Base-by-base conservation (phyloP, 129 eudicot species). In the Smallanthus sonchifolius region DNA sequence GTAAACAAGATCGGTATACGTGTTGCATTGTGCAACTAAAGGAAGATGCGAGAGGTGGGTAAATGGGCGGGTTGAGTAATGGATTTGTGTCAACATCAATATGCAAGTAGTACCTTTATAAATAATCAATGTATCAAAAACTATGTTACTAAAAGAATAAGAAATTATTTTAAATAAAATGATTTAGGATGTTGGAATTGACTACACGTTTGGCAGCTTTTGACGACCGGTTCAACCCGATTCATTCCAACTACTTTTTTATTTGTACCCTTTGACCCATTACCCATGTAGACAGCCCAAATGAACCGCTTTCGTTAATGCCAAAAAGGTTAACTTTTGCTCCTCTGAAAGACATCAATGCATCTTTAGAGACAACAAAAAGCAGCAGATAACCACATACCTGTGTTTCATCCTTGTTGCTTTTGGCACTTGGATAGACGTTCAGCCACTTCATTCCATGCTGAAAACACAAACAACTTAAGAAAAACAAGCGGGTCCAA, bases 371-470 rank as follows among this genome's bases (percentile, higher is more conserved):
- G 52, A 68, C 59, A 16, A n/a, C 36, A 49, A 16, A 11, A 52
- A 70, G 8, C 20, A 42, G 24, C 51, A 67, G 36, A 17, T 35
- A 35, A 72, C 40, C 10, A n/a, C 61, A 16, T 35, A 17, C 48
- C 6, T 74, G 36, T 60, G 70, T 16, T 73, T 74, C 78, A 74
- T 55, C 78, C 78, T n/a, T 84, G 89, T 76, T 76, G 84, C 77
- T 59, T 88, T 60, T 83, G 95, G 83, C 97, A 91, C 74, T 76
- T 65, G 49, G 87, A 86, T 80, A 91, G 78, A 38, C 71, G 84
- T 70, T 82, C 84, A 8, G 51, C 76, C 45, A 87, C 91, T 69
- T 87, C 89, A 78, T 59, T 76, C 94, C 94, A 91, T 48, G 86
- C 97, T 91, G 86, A 75, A 87, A 72, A 65, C 43, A 15, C 48